Evolutionary conservation across 2,329 filamentous ascomycete genomes (phyloP).

Genomic region (Xylariaceae sp.): DNA sequence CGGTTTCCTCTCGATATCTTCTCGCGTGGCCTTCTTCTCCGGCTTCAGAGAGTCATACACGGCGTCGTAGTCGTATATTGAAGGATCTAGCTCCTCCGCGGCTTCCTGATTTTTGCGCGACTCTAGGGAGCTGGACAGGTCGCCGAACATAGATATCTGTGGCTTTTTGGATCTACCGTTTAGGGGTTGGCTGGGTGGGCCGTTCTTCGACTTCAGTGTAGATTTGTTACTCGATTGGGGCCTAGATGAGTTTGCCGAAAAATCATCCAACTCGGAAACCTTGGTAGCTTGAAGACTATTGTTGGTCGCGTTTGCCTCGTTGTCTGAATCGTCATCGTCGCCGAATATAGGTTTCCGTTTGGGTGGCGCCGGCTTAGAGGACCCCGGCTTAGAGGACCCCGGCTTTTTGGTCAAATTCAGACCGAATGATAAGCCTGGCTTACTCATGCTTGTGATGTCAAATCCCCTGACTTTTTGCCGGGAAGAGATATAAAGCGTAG

Average conservation of each 20-base stretch:
- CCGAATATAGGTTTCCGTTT: constrained; percentile 62
- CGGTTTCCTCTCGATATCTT: constrained; percentile 63
- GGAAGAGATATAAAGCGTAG: background rate
- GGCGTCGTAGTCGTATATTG: constrained; percentile 83
- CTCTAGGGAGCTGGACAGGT: constrained; percentile 67
- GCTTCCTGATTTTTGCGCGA: constrained; percentile 66
- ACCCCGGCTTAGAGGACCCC: constrained; percentile 52
- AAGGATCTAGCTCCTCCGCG: constrained; percentile 69
- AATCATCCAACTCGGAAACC: constrained; percentile 64
- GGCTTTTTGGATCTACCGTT: constrained; percentile 48
- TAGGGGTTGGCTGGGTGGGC: constrained; percentile 43
- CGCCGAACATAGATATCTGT: constrained; percentile 56
- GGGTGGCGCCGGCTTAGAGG: constrained; percentile 51
- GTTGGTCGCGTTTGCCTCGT: constrained; percentile 43
- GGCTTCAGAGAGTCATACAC: constrained; percentile 79
- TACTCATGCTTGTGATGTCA: constrained; percentile 32
- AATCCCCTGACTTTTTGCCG: background rate
- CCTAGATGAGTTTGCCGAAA: constrained; percentile 37
- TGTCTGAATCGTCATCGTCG: constrained; percentile 58
- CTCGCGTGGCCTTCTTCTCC: constrained; percentile 55
- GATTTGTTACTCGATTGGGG: constrained; percentile 36
- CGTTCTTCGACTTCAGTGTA: constrained; percentile 34
- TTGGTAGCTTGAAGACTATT: constrained; percentile 51
- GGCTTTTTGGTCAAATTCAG: constrained; percentile 65
- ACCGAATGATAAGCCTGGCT: constrained; percentile 53